These are phyloP conservation scores for Thinopyrum elongatum DNA, from an alignment of 176 grass and related monocot genomes.

Conservation along the genomic window DNA sequence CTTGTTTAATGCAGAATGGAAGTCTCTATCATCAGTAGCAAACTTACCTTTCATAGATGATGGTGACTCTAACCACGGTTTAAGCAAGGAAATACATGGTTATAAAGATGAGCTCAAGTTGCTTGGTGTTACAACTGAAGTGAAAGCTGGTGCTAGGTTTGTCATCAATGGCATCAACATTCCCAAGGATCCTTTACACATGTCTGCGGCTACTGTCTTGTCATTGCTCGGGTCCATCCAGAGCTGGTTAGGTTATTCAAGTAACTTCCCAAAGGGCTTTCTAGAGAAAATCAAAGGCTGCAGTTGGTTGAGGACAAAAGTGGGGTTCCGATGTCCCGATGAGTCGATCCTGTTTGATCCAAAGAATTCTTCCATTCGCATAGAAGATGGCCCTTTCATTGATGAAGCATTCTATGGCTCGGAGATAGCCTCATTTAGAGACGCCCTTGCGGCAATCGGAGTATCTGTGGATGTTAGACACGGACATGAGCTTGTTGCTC, in stretches of 20 bases:
- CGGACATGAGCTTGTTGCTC: constrained; percentile 36
- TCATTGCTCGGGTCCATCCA: constrained; percentile 48
- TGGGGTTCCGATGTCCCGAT: constrained; percentile 51
- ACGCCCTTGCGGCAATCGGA: constrained; percentile 43
- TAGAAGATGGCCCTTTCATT: constrained; percentile 67
- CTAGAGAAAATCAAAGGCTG: constrained; percentile 15
- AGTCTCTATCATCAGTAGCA: constrained; percentile 42
- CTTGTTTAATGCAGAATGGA: constrained; percentile 40
- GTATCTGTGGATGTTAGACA: constrained; percentile 35
- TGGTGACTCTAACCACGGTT: constrained; percentile 13
- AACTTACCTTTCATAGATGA: constrained; percentile 59
- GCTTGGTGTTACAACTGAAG: constrained; percentile 34
- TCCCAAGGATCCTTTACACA: constrained; percentile 35
- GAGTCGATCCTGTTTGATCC: constrained; percentile 66
- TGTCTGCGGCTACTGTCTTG: constrained; percentile 30
- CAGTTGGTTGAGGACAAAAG: constrained; percentile 59
- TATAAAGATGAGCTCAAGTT: constrained; percentile 59
- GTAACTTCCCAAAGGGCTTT: constrained; percentile 33
- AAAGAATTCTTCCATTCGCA: constrained; percentile 31
- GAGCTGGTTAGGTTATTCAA: not conserved
- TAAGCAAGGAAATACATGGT: constrained; percentile 39
- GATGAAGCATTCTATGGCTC: constrained; percentile 66
- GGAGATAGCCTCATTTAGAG: constrained; percentile 41
- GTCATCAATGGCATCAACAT: constrained; percentile 45
- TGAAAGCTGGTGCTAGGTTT: constrained; percentile 28